These are phyloP conservation scores for Xylaria sp. DNA, from an alignment of 2,329 filamentous ascomycete species.

Conservation along the genomic window DNA sequence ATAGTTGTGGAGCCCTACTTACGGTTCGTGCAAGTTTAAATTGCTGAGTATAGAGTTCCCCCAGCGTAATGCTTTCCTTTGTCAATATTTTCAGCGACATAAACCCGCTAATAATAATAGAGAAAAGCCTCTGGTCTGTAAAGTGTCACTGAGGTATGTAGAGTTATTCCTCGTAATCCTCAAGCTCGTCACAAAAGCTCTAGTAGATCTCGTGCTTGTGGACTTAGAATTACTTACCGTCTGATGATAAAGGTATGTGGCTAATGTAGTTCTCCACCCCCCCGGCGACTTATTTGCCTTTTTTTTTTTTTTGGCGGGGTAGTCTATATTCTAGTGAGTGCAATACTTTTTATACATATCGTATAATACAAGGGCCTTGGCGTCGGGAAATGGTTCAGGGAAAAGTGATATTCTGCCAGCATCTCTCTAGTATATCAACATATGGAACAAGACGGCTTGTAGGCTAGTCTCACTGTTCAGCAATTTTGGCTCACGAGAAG, in stretches of 20 bases:
- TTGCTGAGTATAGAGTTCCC: background rate
- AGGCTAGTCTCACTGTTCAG: conserved; percentile 1
- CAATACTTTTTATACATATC: background rate
- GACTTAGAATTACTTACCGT: background rate
- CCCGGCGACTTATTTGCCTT: background rate
- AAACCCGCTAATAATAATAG: background rate
- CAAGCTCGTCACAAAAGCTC: background rate
- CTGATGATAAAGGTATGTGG: background rate
- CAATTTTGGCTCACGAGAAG: background rate
- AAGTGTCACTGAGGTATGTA: background rate
- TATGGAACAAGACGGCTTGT: conserved; percentile 4
- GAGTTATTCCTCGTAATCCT: background rate
- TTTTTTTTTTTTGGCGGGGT: background rate
- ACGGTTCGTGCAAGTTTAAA: background rate
- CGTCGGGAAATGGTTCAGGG: conserved; percentile 1
- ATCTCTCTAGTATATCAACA: background rate
- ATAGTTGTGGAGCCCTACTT: background rate
- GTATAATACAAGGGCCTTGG: conserved; percentile 9
- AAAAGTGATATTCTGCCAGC: background rate
- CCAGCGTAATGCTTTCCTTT: background rate
- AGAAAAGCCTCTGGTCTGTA: background rate
- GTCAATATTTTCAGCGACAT: background rate
- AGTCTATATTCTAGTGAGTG: background rate
- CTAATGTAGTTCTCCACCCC: background rate
- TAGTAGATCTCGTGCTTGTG: no score